A percentile compares a stretch with the other conserved stretches of the same genome.
phyloP scores from a whole-genome alignment of 352 stramenopile species.

The Globisporangium mamillatum region DNA sequence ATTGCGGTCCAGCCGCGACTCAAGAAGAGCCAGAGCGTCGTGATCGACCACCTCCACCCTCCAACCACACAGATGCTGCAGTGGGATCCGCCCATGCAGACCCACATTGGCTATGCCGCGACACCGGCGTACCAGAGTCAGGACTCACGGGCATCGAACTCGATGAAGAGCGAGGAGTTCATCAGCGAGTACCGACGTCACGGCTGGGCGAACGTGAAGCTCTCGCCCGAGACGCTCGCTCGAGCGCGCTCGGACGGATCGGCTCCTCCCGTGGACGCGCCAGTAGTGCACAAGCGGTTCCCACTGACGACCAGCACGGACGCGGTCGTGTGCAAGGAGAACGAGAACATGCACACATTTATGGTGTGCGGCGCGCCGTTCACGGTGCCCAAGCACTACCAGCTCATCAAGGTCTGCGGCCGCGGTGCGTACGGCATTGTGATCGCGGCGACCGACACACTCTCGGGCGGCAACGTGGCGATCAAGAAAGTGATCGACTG shows the following conservation, averaged over 20 bases:
- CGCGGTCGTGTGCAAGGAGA: constrained; percentile 79
- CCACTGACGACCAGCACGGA: constrained; percentile 32
- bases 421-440: constrained; percentile 88
- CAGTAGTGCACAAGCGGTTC: constrained; percentile 42
- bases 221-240: constrained; percentile 54
- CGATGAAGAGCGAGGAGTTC: constrained; percentile 40
- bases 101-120: constrained; percentile 29
- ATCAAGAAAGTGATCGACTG: constrained; percentile 93
- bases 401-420: constrained; percentile 87
- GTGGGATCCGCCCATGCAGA: constrained; percentile 39
- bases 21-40: constrained; percentile 75
- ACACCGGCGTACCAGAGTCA: constrained; percentile 27
- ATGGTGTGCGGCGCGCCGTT: constrained; percentile 89
- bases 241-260: constrained; percentile 60
- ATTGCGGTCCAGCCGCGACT: constrained; percentile 44
- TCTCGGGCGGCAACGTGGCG: constrained; percentile 79
- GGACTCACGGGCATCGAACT: constrained; percentile 14
- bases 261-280: constrained; percentile 31
- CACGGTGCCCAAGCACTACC: constrained; percentile 81
- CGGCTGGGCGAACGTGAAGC: constrained; percentile 79
- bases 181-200: constrained; percentile 51
- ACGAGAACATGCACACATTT: constrained; percentile 86
- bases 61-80: constrained; percentile 75
- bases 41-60: constrained; percentile 69
- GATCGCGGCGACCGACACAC: constrained; percentile 81